Base-by-base conservation (phyloP, 805 yeast species). In the Pichia thaimueangensis region DNA sequence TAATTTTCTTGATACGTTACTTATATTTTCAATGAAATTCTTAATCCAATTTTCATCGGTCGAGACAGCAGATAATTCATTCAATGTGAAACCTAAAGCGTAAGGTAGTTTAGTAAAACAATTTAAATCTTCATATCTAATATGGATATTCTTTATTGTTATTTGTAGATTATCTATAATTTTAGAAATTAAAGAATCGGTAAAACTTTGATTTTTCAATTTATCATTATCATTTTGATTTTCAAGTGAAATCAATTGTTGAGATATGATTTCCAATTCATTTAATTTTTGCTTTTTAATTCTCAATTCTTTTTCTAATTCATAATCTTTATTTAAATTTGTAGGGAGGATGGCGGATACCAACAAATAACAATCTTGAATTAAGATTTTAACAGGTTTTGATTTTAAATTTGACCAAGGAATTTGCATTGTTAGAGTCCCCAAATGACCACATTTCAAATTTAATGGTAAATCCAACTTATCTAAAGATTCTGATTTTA, bases 331-430 rank as follows among this genome's bases (percentile, higher is more conserved):
- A 51, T 80, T 71, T 48, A 66, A 74, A 13, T 73, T 78, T 13
- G 73, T 72, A 30, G 76, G 67, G 5, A 78, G 62, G 17, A 80
- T 78, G 2, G 97, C 96, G 2, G 81, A 68, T 1, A 94, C 94
- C 28, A 94, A 68, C 22, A 93, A 58, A 53, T 82, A 88, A 11
- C 88, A 91, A 58, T 93, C 93, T 53, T 93, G 91, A 45, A 93
- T 82, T 11, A 77, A 68, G 12, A 93, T 76, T 58, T 86, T 86
- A 7, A 91, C 97, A 0, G 99, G 97, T 55, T 89, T 86, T 17
- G 85, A 80, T 57, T 89, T 89, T 50, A 94, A 68, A 56, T 88
- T 93, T 1, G 97, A 82, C 97, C 97, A 94, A 0, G 99, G 98
- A 30, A 93, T 91, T 57, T 86, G 96, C 42, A 93, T 66, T 0